A percentile compares a stretch with the other conserved stretches of the same genome.
Evolutionary conservation across 2,329 filamentous ascomycete genomes (phyloP).

Genomic region (Ophiocordyceps australis): DNA sequence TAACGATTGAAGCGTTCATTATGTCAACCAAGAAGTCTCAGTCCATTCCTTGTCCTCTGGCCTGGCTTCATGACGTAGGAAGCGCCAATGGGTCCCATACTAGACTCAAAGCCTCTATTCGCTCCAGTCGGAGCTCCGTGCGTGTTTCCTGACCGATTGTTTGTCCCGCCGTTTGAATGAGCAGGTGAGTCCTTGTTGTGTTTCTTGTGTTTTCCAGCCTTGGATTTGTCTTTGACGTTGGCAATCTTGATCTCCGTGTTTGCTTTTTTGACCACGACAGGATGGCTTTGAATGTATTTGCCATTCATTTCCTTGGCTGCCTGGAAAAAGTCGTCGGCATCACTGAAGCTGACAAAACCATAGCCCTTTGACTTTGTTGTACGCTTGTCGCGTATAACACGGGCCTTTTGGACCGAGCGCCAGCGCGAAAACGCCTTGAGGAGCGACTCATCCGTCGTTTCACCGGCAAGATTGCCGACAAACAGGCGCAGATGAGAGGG

Average conservation of each 20-base stretch:
- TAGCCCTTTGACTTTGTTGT: constrained; percentile 94
- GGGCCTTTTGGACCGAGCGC: constrained; percentile 75
- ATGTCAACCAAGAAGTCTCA: constrained; percentile 37
- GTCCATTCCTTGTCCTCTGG: constrained; percentile 48
- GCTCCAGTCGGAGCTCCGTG: constrained; percentile 5
- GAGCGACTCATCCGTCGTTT: constrained; percentile 91
- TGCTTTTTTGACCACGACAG: constrained; percentile 70
- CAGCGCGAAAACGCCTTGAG: constrained; percentile 87
- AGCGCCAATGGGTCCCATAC: constrained; percentile 27
- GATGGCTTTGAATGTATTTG: constrained; percentile 97
- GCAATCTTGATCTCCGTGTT: constrained; percentile 80
- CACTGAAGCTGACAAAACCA: constrained; percentile 89
- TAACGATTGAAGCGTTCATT: no score
- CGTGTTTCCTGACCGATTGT: constrained; percentile 9
- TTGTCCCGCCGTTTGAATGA: constrained; percentile 10
- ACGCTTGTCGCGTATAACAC: constrained; percentile 86
- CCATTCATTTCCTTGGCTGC: constrained; percentile 97
- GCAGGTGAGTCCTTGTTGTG: no score
- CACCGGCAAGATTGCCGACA: constrained; percentile 89
- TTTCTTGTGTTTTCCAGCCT: constrained; percentile 16
- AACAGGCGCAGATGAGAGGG: constrained; percentile 87
- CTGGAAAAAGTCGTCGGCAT: constrained; percentile 91
- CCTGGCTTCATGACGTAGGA: constrained; percentile 42
- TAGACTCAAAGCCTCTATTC: constrained; percentile 25
- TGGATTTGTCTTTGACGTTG: constrained; percentile 42